A percentile compares a stretch with the other conserved stretches of the same genome.
Conservation (phyloP, 129 eudicot species). For the Mikania micrantha region DNA sequence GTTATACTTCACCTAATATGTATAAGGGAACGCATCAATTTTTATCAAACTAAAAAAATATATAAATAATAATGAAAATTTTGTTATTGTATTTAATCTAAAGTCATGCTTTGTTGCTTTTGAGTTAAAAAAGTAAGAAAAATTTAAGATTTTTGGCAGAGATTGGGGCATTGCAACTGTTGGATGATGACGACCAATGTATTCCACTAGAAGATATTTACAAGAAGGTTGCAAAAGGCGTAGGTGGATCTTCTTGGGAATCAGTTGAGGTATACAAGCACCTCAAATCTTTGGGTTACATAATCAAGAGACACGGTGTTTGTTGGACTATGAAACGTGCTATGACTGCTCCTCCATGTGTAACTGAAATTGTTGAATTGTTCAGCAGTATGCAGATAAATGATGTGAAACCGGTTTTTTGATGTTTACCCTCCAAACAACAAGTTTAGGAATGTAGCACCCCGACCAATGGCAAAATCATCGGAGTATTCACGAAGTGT, state of each 20-base stretch:
- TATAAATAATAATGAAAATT: not conserved
- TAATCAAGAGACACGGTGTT: constrained; percentile 52
- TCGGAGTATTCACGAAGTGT: no score
- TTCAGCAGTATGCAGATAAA: constrained; percentile 37
- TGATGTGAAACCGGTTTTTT: constrained; percentile 40
- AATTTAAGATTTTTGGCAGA: constrained; percentile 56
- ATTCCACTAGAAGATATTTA: constrained; percentile 47
- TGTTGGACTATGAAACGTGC: constrained; percentile 49
- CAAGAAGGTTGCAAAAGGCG: constrained; percentile 42
- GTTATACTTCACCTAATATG: constrained; percentile 19
- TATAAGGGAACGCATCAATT: not conserved
- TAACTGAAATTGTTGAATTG: constrained; percentile 32
- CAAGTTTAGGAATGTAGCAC: no score
- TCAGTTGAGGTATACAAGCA: constrained; percentile 58
- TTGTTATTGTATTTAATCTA: not conserved
- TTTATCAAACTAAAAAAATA: not conserved
- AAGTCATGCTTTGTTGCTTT: no score
- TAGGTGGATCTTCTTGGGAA: constrained; percentile 64
- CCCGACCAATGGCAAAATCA: no score
- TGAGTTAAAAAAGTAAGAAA: not conserved
- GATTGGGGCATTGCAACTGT: constrained; percentile 51
- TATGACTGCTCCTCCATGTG: constrained; percentile 4
- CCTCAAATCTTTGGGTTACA: constrained; percentile 62
- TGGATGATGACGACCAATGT: constrained; percentile 29
- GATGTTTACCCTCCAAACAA: constrained; percentile 86